Percentiles rank a stretch among this genome's conserved stretches.
Evolutionary conservation across 148 eudicot species (phyloP).

Genomic region (Arbutus unedo): DNA sequence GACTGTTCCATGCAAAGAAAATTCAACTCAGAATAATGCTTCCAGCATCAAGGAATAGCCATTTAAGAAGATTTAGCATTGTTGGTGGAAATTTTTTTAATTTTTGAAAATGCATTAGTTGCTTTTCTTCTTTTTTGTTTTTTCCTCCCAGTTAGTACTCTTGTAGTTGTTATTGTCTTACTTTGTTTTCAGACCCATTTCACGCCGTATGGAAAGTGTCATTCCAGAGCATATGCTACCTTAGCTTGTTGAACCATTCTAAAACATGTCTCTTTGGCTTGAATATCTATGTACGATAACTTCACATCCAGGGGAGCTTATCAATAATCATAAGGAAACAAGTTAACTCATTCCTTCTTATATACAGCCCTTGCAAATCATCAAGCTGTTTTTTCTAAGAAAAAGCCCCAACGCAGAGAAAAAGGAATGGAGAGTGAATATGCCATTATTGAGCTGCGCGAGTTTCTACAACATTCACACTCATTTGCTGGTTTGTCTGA

Average conservation of each 20-base stretch:
- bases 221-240: background rate
- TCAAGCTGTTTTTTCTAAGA: conserved; percentile 54
- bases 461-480: conserved; percentile 70
- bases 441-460: conserved; percentile 48
- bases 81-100: background rate
- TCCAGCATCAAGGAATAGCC: conserved; percentile 3
- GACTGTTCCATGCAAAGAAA: background rate
- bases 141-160: background rate
- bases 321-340: conserved; percentile 10
- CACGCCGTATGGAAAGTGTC: background rate
- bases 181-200: background rate
- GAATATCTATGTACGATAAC: background rate
- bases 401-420: conserved; percentile 26
- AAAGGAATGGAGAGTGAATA: conserved; percentile 31
- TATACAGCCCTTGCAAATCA: conserved; percentile 68
- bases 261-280: background rate
- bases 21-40: background rate
- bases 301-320: background rate
- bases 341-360: conserved; percentile 14
- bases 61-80: conserved; percentile 2
- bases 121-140: background rate
- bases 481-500: conserved; percentile 62
- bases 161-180: background rate
- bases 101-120: background rate
- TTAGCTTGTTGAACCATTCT: background rate